A percentile compares a stretch with the other conserved stretches of the same genome.
These are phyloP conservation scores for Aspergillus carlsbadensis DNA, from an alignment of 495 filamentous ascomycete genomes.

Conservation along the genomic window DNA sequence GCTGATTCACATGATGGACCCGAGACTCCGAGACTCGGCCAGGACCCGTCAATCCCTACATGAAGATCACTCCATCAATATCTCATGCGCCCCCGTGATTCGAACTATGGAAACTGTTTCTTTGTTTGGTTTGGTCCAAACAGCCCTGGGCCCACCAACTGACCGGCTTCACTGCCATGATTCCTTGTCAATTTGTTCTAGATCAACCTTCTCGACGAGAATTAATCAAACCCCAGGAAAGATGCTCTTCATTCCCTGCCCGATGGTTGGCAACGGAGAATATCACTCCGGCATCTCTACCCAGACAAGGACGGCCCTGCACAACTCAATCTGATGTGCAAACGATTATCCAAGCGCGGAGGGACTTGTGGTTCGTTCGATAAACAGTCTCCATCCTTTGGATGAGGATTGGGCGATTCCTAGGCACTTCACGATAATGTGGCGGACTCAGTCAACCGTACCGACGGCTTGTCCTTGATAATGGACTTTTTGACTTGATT, in stretches of 20 bases:
- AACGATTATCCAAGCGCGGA: neutral
- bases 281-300: constrained; percentile 5
- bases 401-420: constrained; percentile 3
- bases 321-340: neutral
- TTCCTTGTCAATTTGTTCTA: constrained; percentile 5
- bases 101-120: constrained; percentile 21
- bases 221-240: neutral
- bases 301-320: neutral
- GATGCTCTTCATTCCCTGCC: neutral
- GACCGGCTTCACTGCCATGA: neutral
- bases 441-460: constrained; percentile 8
- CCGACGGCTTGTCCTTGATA: constrained; percentile 3
- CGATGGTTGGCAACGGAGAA: neutral
- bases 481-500: constrained; percentile 34
- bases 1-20: neutral
- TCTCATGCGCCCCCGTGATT: neutral
- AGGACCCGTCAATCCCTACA: neutral
- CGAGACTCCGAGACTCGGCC: neutral
- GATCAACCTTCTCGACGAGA: neutral
- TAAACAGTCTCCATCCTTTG: constrained; percentile 1
- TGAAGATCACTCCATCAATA: neutral
- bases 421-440: constrained; percentile 8
- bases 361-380: neutral
- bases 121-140: constrained; percentile 33
- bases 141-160: constrained; percentile 9